Conservation (phyloP, 164 flowering plant genomes). For the Chimonanthus salicifolius region DNA sequence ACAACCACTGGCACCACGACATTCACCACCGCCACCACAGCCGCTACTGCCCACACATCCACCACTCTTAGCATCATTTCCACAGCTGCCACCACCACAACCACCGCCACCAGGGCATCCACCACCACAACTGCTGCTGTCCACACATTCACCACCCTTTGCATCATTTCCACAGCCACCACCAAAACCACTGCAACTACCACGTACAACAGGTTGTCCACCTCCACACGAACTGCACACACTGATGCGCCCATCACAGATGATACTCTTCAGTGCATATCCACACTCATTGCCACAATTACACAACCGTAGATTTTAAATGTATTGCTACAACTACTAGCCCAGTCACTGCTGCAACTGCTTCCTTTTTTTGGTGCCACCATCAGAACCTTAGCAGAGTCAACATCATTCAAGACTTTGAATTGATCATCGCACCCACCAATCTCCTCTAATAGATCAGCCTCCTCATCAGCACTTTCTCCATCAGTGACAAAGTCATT, state of each 20-base stretch:
- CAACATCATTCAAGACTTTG: no score
- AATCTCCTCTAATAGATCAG: no score
- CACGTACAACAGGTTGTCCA: conserved; percentile 12
- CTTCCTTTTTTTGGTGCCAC: no score
- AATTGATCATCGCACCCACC: no score
- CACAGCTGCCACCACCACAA: background rate
- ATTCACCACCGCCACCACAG: background rate
- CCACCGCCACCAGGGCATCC: conserved; percentile 4
- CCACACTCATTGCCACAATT: conserved; percentile 15
- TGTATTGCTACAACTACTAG: no score
- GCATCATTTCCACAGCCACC: conserved; percentile 9
- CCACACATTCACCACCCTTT: conserved; percentile 7
- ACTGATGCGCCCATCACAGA: background rate
- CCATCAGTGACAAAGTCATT: conserved; percentile 16
- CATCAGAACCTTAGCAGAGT: no score
- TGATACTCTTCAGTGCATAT: conserved; percentile 9
- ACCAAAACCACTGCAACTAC: conserved; percentile 1
- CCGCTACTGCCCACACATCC: background rate
- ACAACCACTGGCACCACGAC: conserved; percentile 1
- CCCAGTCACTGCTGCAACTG: no score
- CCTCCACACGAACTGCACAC: no score
- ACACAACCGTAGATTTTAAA: no score
- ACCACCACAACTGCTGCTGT: no score
- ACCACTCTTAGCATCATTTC: conserved; percentile 4
- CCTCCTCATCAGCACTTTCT: conserved; percentile 16